A percentile compares a stretch with the other conserved stretches of the same genome.
Evolutionary conservation across 2,329 filamentous ascomycete species (phyloP).

Genomic region (Aspergillus terreus): DNA sequence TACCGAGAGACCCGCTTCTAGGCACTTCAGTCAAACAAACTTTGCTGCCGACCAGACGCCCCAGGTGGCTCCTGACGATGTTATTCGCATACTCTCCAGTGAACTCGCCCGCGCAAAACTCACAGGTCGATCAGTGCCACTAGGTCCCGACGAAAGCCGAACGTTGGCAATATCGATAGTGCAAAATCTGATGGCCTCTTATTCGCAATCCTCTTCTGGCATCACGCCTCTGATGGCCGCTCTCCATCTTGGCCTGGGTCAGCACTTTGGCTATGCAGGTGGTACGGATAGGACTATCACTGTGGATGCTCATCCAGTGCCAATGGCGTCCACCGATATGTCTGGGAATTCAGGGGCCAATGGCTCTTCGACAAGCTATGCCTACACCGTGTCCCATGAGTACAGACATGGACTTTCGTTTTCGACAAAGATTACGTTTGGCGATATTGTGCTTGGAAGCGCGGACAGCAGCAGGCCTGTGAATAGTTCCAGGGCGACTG

Average conservation of each 20-base stretch:
- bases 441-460: conserved; percentile 13
- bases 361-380: conserved; percentile 7
- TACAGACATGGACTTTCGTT: conserved; percentile 23
- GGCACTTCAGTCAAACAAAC: conserved; percentile 6
- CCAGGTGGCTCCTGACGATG: conserved; percentile 26
- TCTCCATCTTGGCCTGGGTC: conserved; percentile 34
- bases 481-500: conserved; percentile 6
- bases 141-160: conserved; percentile 29
- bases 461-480: conserved; percentile 3
- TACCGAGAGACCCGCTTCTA: conserved; percentile 1
- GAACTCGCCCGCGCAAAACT: conserved; percentile 30
- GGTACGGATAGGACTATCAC: conserved; percentile 22
- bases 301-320: conserved; percentile 20
- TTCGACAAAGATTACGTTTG: conserved; percentile 23
- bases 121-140: conserved; percentile 22
- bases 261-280: conserved; percentile 27
- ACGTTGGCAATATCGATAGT: conserved; percentile 30
- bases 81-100: conserved; percentile 28
- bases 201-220: conserved; percentile 22
- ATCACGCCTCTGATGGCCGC: conserved; percentile 27
- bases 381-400: conserved; percentile 25
- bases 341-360: conserved; percentile 6
- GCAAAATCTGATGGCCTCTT: conserved; percentile 26
- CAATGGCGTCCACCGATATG: conserved; percentile 1
- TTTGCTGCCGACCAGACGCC: conserved; percentile 7